Percentiles rank a stretch among this genome's conserved stretches.
These are phyloP conservation scores for Pseudogymnoascus pannorum DNA, from an alignment of 2,329 filamentous ascomycete genomes.

Conservation along the genomic window DNA sequence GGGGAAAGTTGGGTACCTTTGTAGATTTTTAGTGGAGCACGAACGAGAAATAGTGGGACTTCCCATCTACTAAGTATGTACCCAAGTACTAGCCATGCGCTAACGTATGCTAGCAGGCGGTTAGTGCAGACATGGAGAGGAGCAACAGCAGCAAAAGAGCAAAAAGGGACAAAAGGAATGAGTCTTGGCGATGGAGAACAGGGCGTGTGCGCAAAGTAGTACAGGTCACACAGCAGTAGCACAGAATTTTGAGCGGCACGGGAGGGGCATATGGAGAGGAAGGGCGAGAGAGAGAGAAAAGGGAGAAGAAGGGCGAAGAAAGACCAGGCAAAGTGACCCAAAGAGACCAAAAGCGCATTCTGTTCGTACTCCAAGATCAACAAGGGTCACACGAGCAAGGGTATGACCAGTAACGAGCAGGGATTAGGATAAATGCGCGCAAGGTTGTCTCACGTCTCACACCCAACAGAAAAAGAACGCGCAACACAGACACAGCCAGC, in stretches of 20 bases:
- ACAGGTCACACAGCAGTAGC: too few relatives aligned
- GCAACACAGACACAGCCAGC: neutral
- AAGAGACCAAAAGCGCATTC: too few relatives aligned
- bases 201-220: neutral
- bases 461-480: too few relatives aligned
- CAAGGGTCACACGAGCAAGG: neutral
- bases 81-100: neutral
- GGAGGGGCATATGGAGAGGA: too few relatives aligned
- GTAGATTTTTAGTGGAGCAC: neutral
- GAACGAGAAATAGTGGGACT: neutral
- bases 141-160: neutral
- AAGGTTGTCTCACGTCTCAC: neutral
- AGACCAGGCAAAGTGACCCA: neutral
- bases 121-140: neutral
- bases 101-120: neutral
- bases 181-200: neutral
- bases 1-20: neutral
- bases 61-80: too few relatives aligned
- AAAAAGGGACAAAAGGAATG: neutral
- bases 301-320: neutral
- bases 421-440: neutral
- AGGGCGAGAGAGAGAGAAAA: neutral
- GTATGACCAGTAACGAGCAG: neutral
- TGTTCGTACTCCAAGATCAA: neutral
- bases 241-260: too few relatives aligned